Percentiles rank a stretch among this genome's conserved stretches.
These are phyloP conservation scores for Chimonanthus praecox DNA, from an alignment of 164 flowering plant genomes.

Conservation along the genomic window DNA sequence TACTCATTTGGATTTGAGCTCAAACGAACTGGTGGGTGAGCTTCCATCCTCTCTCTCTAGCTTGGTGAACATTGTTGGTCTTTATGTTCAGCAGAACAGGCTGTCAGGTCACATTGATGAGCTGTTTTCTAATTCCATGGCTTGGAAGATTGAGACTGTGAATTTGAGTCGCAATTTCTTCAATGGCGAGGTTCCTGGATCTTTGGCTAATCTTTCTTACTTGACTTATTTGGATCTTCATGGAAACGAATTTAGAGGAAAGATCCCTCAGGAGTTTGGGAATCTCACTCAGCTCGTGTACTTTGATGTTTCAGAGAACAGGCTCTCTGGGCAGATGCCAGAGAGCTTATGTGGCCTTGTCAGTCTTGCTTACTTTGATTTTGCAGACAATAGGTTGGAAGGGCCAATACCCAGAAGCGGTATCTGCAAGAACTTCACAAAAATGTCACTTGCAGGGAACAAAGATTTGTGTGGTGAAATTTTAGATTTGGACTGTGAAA, in stretches of 20 bases:
- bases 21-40: slow-evolving; percentile 44
- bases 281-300: slow-evolving; percentile 51
- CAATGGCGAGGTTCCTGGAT: slow-evolving; percentile 41
- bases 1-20: slow-evolving; percentile 69
- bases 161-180: slow-evolving; percentile 58
- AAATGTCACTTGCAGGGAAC: slow-evolving; percentile 39
- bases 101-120: slow-evolving; percentile 42
- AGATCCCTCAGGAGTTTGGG: slow-evolving; percentile 52
- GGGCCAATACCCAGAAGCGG: slow-evolving; percentile 59
- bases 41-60: slow-evolving; percentile 51
- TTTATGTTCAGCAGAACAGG: slow-evolving; percentile 58
- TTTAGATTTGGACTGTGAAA: slow-evolving; percentile 25
- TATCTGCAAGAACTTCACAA: slow-evolving; percentile 43
- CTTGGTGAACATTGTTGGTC: slow-evolving; percentile 61
- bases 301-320: slow-evolving; percentile 52
- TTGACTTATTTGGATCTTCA: slow-evolving; percentile 61
- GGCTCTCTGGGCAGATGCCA: slow-evolving; percentile 54
- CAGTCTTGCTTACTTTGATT: slow-evolving; percentile 31
- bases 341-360: slow-evolving; percentile 38
- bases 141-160: slow-evolving; percentile 50
- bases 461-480: slow-evolving; percentile 33
- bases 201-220: slow-evolving; percentile 58
- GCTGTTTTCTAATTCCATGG: slow-evolving; percentile 37
- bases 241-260: slow-evolving; percentile 45
- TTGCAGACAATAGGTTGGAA: slow-evolving; percentile 46